Evolutionary conservation across 2,329 filamentous ascomycete species (phyloP).

Genomic region (Alternaria gansuensis): DNA sequence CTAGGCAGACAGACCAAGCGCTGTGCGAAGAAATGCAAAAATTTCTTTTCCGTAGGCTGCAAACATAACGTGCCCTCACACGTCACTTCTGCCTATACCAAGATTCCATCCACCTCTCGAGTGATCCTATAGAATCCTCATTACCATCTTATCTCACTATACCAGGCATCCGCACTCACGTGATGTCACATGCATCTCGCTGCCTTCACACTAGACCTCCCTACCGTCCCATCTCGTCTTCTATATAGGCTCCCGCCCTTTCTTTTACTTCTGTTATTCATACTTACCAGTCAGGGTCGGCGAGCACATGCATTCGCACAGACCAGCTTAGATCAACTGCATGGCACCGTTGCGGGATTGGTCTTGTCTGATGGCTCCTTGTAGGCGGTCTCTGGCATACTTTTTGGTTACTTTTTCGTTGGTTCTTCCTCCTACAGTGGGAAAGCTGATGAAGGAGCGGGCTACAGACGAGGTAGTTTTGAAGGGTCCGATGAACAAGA

Average conservation of each 20-base stretch:
- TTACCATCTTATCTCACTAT: neutral
- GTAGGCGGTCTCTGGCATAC: constrained; percentile 19
- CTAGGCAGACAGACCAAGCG: neutral
- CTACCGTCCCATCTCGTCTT: too few species aligned
- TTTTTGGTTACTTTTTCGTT: constrained; percentile 24
- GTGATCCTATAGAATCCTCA: neutral
- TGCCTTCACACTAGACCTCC: neutral
- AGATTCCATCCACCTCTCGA: neutral
- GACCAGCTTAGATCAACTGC: constrained; percentile 19
- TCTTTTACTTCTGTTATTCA: neutral
- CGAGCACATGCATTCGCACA: constrained; percentile 20
- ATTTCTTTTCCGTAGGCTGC: neutral
- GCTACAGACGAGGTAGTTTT: neutral
- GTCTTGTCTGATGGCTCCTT: constrained; percentile 16
- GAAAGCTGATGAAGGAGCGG: constrained; percentile 12
- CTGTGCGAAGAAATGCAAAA: neutral
- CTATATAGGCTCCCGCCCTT: constrained; percentile 3
- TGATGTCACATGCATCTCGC: neutral
- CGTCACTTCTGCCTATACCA: constrained; percentile 11
- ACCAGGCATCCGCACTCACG: neutral
- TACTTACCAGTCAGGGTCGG: constrained; percentile 22
- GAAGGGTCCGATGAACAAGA: neutral
- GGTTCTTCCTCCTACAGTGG: neutral
- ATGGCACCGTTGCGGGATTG: constrained; percentile 18
- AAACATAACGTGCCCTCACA: constrained; percentile 7